Conservation (phyloP, 2,329 filamentous ascomycete genomes). For the Colletotrichum chrysophilum region DNA sequence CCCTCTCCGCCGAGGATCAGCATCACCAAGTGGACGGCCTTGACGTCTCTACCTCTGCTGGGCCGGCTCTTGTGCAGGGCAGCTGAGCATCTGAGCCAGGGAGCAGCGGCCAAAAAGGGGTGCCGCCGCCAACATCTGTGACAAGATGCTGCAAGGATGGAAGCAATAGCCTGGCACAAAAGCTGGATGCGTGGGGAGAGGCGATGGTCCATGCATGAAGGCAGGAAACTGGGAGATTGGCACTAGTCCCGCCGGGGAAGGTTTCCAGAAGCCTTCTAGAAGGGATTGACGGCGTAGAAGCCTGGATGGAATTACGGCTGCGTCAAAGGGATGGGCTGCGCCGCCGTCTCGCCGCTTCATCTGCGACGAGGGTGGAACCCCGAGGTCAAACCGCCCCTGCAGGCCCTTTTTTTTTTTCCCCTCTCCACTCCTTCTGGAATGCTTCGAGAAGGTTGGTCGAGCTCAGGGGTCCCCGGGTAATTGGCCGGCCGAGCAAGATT, state of each 20-base stretch:
- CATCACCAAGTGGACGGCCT: neutral
- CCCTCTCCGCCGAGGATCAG: neutral
- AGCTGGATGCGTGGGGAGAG: conserved; percentile 30
- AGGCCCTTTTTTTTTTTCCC: neutral
- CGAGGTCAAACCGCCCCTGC: conserved; percentile 10
- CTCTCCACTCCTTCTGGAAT: conserved; percentile 17
- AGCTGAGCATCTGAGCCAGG: conserved; percentile 1
- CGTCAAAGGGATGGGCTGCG: conserved; percentile 15
- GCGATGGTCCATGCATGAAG: conserved; percentile 30
- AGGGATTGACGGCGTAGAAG: conserved; percentile 10
- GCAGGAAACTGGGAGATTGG: conserved; percentile 27
- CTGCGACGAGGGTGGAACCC: conserved; percentile 16
- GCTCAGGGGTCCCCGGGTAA: conserved; percentile 5
- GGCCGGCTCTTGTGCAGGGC: neutral
- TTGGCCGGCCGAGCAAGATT: conserved; percentile 12
- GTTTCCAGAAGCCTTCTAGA: conserved; percentile 40
- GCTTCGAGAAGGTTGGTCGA: conserved; percentile 20
- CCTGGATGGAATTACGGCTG: conserved; percentile 7
- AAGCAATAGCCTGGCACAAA: neutral
- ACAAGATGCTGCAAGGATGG: conserved; percentile 8
- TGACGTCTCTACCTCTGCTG: neutral
- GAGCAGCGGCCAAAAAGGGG: conserved; percentile 5
- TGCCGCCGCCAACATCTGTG: conserved; percentile 16
- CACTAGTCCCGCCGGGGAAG: conserved; percentile 34
- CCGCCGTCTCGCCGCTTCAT: conserved; percentile 19